Percentiles rank a stretch among this genome's conserved stretches.
Evolutionary conservation across 768 basidiomycete species (phyloP).

Genomic region (Suillus americanus): DNA sequence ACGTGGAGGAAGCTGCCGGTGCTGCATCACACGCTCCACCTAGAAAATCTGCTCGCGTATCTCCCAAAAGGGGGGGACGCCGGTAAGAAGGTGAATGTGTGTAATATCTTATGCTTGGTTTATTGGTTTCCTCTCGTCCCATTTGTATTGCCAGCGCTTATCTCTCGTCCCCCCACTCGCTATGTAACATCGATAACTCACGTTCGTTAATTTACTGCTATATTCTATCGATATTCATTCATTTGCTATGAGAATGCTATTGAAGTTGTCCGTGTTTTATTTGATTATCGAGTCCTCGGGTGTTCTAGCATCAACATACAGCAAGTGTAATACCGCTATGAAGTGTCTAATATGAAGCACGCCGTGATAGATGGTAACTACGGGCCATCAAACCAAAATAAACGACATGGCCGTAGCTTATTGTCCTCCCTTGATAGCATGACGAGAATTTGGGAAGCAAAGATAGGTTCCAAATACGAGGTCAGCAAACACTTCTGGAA

Average conservation of each 20-base stretch:
- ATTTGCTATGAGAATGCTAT: not conserved
- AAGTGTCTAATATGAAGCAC: not conserved
- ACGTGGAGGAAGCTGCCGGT: not conserved
- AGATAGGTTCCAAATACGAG: no score
- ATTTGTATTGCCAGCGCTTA: not conserved
- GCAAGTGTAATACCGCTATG: not conserved
- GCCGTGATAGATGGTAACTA: not conserved
- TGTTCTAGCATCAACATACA: not conserved
- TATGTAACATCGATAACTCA: not conserved
- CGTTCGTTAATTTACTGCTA: slow-evolving; percentile 1
- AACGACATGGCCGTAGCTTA: not conserved
- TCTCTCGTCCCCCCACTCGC: not conserved
- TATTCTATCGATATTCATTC: slow-evolving; percentile 1
- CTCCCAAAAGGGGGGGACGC: not conserved
- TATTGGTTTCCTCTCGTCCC: not conserved
- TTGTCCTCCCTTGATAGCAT: not conserved
- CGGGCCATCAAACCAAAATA: not conserved
- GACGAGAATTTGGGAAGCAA: not conserved
- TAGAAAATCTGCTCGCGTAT: not conserved
- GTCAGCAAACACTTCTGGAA: slow-evolving; percentile 41
- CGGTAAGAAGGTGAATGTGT: not conserved
- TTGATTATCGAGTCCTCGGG: not conserved
- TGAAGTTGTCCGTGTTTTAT: not conserved
- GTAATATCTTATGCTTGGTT: not conserved
- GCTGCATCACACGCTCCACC: not conserved